Conservation (phyloP, 257 asterid genomes). For the Schizonepeta tenuifolia region DNA sequence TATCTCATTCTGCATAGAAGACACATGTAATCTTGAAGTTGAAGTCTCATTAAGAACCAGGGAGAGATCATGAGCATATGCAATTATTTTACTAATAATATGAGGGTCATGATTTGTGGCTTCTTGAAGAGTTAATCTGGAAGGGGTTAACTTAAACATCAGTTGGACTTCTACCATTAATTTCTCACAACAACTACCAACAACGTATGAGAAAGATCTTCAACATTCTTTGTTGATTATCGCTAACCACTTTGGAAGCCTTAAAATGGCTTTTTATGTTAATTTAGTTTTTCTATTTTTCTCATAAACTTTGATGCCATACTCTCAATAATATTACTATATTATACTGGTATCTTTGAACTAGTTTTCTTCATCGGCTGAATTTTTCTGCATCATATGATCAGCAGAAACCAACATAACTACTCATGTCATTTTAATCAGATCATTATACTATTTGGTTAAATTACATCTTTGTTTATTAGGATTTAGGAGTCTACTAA, state of each 20-base stretch:
- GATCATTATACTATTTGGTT: constrained; percentile 8
- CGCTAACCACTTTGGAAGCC: neutral
- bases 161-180: neutral
- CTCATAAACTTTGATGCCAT: neutral
- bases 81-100: neutral
- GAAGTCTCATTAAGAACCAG: neutral
- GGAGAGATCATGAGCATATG: neutral
- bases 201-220: neutral
- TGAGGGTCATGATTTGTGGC: neutral
- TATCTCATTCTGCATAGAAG: neutral
- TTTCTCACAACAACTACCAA: neutral
- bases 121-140: neutral
- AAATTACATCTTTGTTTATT: constrained; percentile 4
- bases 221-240: neutral
- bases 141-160: neutral
- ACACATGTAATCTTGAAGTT: neutral
- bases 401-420: neutral
- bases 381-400: constrained; percentile 11
- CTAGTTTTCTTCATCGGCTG: constrained; percentile 7
- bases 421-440: neutral
- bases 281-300: constrained; percentile 10
- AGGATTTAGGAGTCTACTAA: constrained; percentile 15
- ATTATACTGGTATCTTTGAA: constrained; percentile 1
- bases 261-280: constrained; percentile 10
- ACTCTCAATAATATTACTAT: constrained; percentile 2